Base-by-base conservation (phyloP, 192 early-diverging fungal genomes). In the Gonapodya sp. region DNA sequence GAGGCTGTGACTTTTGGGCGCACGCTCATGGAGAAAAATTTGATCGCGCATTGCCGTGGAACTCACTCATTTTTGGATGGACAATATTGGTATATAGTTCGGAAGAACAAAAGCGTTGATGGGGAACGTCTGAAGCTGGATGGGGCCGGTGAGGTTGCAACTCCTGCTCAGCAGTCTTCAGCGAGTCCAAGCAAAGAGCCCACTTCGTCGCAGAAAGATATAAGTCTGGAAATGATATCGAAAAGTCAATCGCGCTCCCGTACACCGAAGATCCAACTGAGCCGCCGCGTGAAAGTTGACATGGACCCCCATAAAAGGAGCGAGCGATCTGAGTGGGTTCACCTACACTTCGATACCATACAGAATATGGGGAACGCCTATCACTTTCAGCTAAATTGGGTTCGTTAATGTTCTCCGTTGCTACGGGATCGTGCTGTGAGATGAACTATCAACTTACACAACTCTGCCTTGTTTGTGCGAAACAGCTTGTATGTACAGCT, bases 341-440 rank as follows among this genome's bases (percentile, higher is more conserved):
- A 93, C 73, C 83, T 99, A 73, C 96, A 99, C 81, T 92, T 95
- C 80, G 97, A 99, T 82, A 92, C 94, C 1, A 87, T 94, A 31
- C 93, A 97, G 85, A 97, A 97, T 81, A 89, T 95, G 30, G 88
- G 89, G 78, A 90, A 93, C 75, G 95, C 95, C 83, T 99, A 95
- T 82, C 96, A 98, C 81, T 92, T 98, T 77, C 94, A 96, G 82
- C 82, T 99, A 30, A 92, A 97, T 86, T 99, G 97, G 97, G 85
- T 98, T 24, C 34, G 30, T 64, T 64, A 64, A 8, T 64, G n/a
- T n/a, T n/a, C n/a, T n/a, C n/a, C n/a, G n/a, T n/a, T n/a, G n/a
- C n/a, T n/a, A n/a, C n/a, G n/a, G n/a, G n/a, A n/a, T n/a, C n/a
- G n/a, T n/a, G n/a, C n/a, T n/a, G n/a, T n/a, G n/a, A n/a, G n/a